Evolutionary conservation across 2,329 filamentous ascomycete genomes (phyloP).

Genomic region (Colletotrichum sp.): DNA sequence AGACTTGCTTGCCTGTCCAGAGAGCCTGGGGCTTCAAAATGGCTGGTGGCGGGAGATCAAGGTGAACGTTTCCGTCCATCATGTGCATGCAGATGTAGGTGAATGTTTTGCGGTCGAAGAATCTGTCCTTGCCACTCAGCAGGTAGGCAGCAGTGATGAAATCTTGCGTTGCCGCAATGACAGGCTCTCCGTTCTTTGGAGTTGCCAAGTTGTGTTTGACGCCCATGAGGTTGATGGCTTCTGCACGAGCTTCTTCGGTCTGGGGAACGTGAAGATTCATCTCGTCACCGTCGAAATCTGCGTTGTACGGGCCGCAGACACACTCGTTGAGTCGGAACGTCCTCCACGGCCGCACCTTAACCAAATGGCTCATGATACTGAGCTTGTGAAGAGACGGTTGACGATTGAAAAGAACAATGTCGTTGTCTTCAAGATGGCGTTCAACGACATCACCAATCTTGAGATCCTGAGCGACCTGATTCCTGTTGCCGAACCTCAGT

Average conservation of each 20-base stretch:
- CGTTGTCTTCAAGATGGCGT: slow-evolving; percentile 91
- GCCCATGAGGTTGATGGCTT: slow-evolving; percentile 96
- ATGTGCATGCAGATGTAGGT: slow-evolving; percentile 92
- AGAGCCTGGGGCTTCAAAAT: slow-evolving; percentile 84
- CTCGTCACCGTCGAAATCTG: slow-evolving; percentile 98
- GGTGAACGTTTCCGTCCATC: slow-evolving; percentile 78
- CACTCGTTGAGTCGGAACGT: slow-evolving; percentile 98
- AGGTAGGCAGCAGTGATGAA: slow-evolving; percentile 97
- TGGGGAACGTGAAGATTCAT: slow-evolving; percentile 99
- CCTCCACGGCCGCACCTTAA: slow-evolving; percentile 91
- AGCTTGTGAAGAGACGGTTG: slow-evolving; percentile 98
- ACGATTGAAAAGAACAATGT: slow-evolving; percentile 97
- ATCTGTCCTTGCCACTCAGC: slow-evolving; percentile 89
- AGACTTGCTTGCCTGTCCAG: slow-evolving; percentile 98
- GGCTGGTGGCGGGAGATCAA: slow-evolving; percentile 87
- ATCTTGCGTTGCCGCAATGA: slow-evolving; percentile 98
- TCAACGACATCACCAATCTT: slow-evolving; percentile 89
- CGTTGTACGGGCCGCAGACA: slow-evolving; percentile 97
- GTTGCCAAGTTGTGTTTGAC: slow-evolving; percentile 96
- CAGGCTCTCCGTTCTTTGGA: slow-evolving; percentile 96
- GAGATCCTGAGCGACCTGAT: slow-evolving; percentile 75
- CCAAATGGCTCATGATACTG: slow-evolving; percentile 95
- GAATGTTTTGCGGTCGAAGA: slow-evolving; percentile 89
- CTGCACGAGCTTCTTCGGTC: slow-evolving; percentile 93
- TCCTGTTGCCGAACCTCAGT: slow-evolving; percentile 76